Evolutionary conservation across 306 rosid genomes (phyloP), one percentile per base, ranked within the genome.

Genomic region (Calophaca sinica): DNA sequence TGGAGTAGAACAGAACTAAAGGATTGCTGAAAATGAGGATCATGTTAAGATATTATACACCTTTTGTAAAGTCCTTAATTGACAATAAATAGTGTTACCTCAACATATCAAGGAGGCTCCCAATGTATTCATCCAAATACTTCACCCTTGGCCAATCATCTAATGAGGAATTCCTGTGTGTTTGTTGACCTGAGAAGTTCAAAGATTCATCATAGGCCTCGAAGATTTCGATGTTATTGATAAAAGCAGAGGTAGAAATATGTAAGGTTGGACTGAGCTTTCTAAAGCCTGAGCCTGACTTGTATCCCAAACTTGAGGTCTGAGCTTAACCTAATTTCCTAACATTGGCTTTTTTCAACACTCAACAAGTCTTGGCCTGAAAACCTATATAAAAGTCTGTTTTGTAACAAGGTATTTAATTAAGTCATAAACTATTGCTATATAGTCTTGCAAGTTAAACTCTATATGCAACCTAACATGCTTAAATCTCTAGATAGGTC

Each of bases 111-210:
- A 83, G 77, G 69, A 88, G 7, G 44, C 77, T 58, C 26, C 81
- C 78, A 9, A 93, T 80, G 67, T 86, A 77, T 73, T 44, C 84
- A 0, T 74, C 59, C 79, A 93, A 9, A 58, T 62, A 89, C 20
- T 80, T 60, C 60, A 89, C 86, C 69, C 97, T 80, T 2, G 87
- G 5, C 79, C 73, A 70, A 65, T 93, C 98, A 42, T 84, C 78
- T 70, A 90, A 78, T 11, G 88, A 73, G 20, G 90, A 90, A 82
- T 80, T 85, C 1, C 84, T 80, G 2, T 1, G 54, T 60, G 88
- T 86, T 67, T 14, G 45, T 68, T 86, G 86, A 9, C 96, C 90
- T 89, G 79, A 26, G 42, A 74, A 74, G 9, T 6, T 63, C 53
- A 63, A 7, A 45, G 2, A 41, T 9, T 55, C 14, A 35, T 13